Evolutionary conservation across 768 basidiomycete genomes (phyloP), one percentile per base, ranked within the genome.

Genomic region (Solioccasus polychromus): DNA sequence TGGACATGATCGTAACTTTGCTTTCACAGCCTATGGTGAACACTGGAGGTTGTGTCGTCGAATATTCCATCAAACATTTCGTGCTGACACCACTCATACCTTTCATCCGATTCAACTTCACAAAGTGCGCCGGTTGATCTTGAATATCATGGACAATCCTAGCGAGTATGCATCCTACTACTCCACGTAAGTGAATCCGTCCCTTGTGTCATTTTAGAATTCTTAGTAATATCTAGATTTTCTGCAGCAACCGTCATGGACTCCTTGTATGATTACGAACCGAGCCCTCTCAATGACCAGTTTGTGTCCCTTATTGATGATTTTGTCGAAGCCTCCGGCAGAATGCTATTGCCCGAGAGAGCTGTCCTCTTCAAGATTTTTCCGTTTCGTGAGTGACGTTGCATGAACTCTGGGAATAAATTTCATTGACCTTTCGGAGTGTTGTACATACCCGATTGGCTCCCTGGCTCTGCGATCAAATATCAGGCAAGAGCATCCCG

Each of bases 391-490:
- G 23, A 49, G 57, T 39, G 2, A 10, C 10, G 4, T 5, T 34
- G 5, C 15, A 20, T 3, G 15, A n/a, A n/a, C 25, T 5, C 12
- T n/a, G n/a, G n/a, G n/a, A n/a, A n/a, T n/a, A n/a, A n/a, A 1
- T 10, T 30, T 5, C 14, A 7, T 8, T 34, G n/a, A n/a, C 6
- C 9, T n/a, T 29, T 17, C 1, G 8, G n/a, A 53, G 56, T 58
- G 26, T 31, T 31, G 12, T 10, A 31, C 29, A 11, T 48, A 9
- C 48, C 50, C 53, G 64, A 57, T 14, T 74, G 72, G 71, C 50
- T 71, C 37, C 72, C 74, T 8, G 69, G 70, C 3, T 68, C 70
- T 7, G 45, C 45, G 8, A 62, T 72, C 51, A 68, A 70, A 53
- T 57, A 56, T 26, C 54, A 62, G 18, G 71, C 70, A 11, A 43